A percentile compares a stretch with the other conserved stretches of the same genome.
These are phyloP conservation scores for Penicillium malachiteum DNA, from an alignment of 495 filamentous ascomycete genomes.

Conservation along the genomic window DNA sequence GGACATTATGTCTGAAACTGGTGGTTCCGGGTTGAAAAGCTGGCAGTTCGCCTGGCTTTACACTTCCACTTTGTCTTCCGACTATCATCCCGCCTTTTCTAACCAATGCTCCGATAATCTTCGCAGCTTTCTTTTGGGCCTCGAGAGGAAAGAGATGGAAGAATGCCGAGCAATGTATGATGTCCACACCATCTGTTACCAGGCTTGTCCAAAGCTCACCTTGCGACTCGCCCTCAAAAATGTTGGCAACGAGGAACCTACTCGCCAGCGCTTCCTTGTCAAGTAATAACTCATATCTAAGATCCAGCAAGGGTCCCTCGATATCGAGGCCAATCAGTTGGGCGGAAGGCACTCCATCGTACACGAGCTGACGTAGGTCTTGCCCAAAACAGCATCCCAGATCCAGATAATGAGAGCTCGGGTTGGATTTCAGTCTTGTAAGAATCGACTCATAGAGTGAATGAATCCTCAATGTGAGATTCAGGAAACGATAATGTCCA, in stretches of 20 bases:
- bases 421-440: conserved; percentile 25
- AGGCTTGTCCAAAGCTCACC: conserved; percentile 11
- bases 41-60: conserved; percentile 4
- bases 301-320: conserved; percentile 41
- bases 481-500: conserved; percentile 46
- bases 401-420: conserved; percentile 29
- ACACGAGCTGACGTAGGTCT: conserved; percentile 40
- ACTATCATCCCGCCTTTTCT: conserved; percentile 13
- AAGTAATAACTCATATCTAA: conserved; percentile 50
- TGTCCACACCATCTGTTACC: conserved; percentile 8
- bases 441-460: conserved; percentile 30
- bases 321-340: conserved; percentile 50
- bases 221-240: conserved; percentile 16
- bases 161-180: conserved; percentile 14
- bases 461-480: conserved; percentile 30
- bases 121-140: conserved; percentile 8
- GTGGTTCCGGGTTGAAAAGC: conserved; percentile 13
- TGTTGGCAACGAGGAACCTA: conserved; percentile 31
- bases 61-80: conserved; percentile 10
- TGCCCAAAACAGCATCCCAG: conserved; percentile 50
- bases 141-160: conserved; percentile 11
- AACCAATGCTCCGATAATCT: conserved; percentile 1
- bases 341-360: conserved; percentile 40
- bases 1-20: conserved; percentile 17
- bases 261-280: conserved; percentile 35